A percentile compares a stretch with the other conserved stretches of the same genome.
Evolutionary conservation across 176 grass and related monocot species (phyloP).

Genomic region (Oryza meridionalis): DNA sequence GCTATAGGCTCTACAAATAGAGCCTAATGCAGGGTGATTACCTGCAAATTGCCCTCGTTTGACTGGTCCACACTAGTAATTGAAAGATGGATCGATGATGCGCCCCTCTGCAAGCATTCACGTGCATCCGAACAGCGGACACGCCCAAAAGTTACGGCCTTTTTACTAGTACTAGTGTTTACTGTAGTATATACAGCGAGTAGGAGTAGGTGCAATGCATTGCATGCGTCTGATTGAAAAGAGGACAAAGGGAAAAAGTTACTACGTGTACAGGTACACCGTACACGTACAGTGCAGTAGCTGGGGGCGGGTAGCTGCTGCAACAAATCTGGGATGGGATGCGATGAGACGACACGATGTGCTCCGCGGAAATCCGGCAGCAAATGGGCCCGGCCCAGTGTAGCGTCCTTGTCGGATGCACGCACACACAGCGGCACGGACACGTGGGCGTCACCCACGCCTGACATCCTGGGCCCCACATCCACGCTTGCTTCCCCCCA

Average conservation of each 20-base stretch:
- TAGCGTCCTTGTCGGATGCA: neutral
- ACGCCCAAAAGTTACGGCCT: neutral
- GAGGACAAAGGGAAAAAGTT: neutral
- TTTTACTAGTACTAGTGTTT: neutral
- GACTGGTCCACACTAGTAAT: neutral
- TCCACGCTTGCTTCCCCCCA: neutral
- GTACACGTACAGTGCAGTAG: too few relatives aligned
- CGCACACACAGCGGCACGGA: too few relatives aligned
- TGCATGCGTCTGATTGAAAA: neutral
- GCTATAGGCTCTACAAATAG: too few relatives aligned
- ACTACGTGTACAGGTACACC: neutral
- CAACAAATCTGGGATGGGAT: neutral
- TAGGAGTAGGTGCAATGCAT: neutral
- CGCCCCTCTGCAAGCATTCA: neutral
- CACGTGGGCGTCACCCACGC: neutral
- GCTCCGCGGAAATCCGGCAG: neutral
- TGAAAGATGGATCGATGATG: too few relatives aligned
- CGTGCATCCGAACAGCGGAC: constrained; percentile 7
- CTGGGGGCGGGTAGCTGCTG: neutral
- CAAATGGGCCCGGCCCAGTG: neutral
- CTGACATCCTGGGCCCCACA: neutral
- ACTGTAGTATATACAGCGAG: too few relatives aligned
- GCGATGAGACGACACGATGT: neutral
- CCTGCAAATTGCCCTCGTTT: neutral
- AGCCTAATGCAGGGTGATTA: neutral